Evolutionary conservation across 257 asterid species (phyloP), one percentile per base, ranked within the genome.

Genomic region (Petunia axillaris): DNA sequence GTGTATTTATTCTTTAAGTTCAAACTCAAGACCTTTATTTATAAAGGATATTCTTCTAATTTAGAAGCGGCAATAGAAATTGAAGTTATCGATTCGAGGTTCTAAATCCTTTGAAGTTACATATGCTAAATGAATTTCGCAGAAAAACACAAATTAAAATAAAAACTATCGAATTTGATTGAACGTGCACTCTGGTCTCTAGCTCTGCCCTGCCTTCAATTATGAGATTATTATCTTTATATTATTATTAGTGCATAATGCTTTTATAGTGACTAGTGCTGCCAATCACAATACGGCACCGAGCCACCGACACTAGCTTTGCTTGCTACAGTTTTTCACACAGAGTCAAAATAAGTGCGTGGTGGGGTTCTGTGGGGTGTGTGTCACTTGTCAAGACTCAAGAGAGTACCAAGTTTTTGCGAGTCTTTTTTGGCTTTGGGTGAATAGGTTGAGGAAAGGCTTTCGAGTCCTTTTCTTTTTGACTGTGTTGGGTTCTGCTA

Each of bases 271-370:
- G 76, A 68, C 58, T 68, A 4, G 16, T 70, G 8, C 10, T 48
- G 40, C 1, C n/a, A 4, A 70, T 70, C 4, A 2, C 53, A 55
- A 55, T 55, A 4, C 4, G 55, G 39, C 13, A 5, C 62, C 0
- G 35, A 15, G 64, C 36, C 65, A 70, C 77, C 58, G 77, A 70
- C 77, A 70, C 59, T 46, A 44, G 5, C 41, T 16, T 3, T 16
- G 39, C 6, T 3, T 16, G 39, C 6, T 67, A 67, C 76, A 14
- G 55, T 70, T 5, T 2, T 70, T 10, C 25, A 14, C 74, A n/a
- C 64, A 58, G 6, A 16, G 0, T 39, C 5, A 11, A 53, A 16
- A 5, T 37, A 46, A 10, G 59, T 70, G 76, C 0, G 58, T 25
- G 58, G 76, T 70, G 76, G 76, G 57, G 59, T 65, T 1, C 15